Evolutionary conservation across 1,139 yeast genomes (phyloP).

Genomic region (Eremothecium cymbalariae): DNA sequence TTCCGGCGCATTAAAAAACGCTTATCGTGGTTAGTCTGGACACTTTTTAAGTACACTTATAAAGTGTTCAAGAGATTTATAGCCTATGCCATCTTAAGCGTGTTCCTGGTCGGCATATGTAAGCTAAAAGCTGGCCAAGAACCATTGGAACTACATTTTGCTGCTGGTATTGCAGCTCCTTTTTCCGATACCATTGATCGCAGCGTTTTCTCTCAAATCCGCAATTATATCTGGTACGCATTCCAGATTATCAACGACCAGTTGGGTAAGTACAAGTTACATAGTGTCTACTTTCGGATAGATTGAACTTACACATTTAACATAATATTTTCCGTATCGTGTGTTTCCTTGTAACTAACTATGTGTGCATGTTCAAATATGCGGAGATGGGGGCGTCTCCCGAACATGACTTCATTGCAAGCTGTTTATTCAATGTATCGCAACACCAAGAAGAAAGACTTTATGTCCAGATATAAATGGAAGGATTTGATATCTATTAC

Average conservation of each 20-base stretch:
- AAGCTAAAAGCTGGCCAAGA: neutral
- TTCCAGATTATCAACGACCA: slow-evolving; percentile 1
- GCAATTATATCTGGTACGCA: neutral
- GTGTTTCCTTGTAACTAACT: too few species aligned
- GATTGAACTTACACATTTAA: too few species aligned
- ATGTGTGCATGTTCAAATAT: too few species aligned
- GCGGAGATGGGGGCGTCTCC: neutral
- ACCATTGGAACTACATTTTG: too few species aligned
- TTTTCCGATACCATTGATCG: neutral
- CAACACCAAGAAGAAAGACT: neutral
- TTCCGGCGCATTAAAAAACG: too few species aligned
- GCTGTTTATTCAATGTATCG: neutral
- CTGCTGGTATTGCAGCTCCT: neutral
- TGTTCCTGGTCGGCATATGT: neutral
- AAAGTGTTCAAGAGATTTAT: neutral
- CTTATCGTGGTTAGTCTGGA: too few species aligned
- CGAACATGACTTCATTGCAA: neutral
- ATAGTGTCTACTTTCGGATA: slow-evolving; percentile 2
- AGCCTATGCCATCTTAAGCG: neutral
- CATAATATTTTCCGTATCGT: too few species aligned
- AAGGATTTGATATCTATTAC: slow-evolving; percentile 43
- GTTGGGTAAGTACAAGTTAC: neutral
- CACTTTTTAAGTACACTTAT: too few species aligned
- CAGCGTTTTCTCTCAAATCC: slow-evolving; percentile 1
- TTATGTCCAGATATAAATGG: slow-evolving; percentile 38